phyloP scores from a whole-genome alignment of 306 rosid species.

The Abrus pulchellus region DNA sequence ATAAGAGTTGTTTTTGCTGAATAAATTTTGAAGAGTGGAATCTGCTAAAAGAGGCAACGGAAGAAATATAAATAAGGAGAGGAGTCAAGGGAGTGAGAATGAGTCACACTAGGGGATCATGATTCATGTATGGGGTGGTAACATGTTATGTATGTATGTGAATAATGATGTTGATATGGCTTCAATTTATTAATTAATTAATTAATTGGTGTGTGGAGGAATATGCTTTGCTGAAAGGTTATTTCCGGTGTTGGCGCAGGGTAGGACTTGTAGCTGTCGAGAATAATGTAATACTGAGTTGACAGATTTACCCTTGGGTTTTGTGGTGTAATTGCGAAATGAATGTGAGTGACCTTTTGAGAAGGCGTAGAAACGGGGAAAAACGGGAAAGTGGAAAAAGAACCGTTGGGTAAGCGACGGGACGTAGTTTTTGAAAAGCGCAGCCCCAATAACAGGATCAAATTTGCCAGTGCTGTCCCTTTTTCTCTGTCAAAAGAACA shows the following conservation, averaged over 20 bases:
- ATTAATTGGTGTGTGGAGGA: not conserved
- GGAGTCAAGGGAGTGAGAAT: constrained; percentile 28
- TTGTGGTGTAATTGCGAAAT: not conserved
- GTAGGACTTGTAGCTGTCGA: constrained; percentile 33
- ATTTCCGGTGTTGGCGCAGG: constrained; percentile 39
- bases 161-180: not conserved
- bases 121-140: not conserved
- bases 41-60: not conserved
- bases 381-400: not conserved
- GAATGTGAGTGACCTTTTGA: constrained; percentile 3
- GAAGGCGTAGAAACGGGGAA: not conserved
- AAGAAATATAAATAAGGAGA: constrained; percentile 45
- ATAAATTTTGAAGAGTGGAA: constrained; percentile 38
- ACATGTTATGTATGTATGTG: constrained; percentile 19
- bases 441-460: not conserved
- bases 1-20: constrained; percentile 1
- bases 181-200: not conserved
- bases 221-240: not conserved
- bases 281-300: not conserved
- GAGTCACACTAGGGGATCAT: constrained; percentile 25
- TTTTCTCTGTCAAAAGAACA: not conserved
- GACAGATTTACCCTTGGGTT: constrained; percentile 28
- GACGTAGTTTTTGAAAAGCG: constrained; percentile 5
- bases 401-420: constrained; percentile 26
- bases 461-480: not conserved